Conservation (phyloP, 164 flowering plant genomes). For the Protea cynaroides region DNA sequence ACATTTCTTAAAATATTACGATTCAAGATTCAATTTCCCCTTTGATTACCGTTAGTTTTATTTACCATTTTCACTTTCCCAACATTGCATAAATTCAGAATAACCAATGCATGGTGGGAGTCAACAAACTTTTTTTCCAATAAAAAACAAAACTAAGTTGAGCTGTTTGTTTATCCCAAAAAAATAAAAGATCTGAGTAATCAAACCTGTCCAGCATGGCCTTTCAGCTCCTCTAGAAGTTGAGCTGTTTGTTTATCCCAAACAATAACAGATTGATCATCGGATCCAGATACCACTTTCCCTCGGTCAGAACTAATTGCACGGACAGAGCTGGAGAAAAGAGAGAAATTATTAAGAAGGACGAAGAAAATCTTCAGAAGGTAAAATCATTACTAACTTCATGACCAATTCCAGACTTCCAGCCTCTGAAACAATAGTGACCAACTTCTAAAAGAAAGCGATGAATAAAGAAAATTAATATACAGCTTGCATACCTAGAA, state of each 20-base stretch:
- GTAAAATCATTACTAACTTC: too few species aligned
- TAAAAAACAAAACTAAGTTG: too few species aligned
- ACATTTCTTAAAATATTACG: too few species aligned
- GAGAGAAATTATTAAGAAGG: not conserved
- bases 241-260: conserved; percentile 98
- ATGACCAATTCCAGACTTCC: too few species aligned
- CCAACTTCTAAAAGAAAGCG: not conserved
- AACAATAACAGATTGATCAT: conserved; percentile 83
- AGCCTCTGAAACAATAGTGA: too few species aligned
- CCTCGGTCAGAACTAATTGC: conserved; percentile 92
- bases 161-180: not conserved
- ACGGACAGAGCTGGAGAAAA: conserved; percentile 63
- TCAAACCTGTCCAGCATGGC: conserved; percentile 83
- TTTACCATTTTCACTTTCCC: not conserved
- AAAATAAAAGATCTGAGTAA: conserved; percentile 1
- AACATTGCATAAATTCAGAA: not conserved
- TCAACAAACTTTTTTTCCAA: not conserved
- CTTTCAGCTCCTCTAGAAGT: conserved; percentile 90
- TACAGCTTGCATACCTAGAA: conserved; percentile 39
- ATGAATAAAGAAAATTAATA: not conserved
- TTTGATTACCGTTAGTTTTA: not conserved
- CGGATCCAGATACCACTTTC: conserved; percentile 94
- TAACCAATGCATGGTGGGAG: not conserved
- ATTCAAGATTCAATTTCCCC: not conserved
- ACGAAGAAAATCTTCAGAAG: not conserved